These are phyloP conservation scores for Cucumis cinereus DNA, from an alignment of 306 rosid genomes.

Conservation along the genomic window DNA sequence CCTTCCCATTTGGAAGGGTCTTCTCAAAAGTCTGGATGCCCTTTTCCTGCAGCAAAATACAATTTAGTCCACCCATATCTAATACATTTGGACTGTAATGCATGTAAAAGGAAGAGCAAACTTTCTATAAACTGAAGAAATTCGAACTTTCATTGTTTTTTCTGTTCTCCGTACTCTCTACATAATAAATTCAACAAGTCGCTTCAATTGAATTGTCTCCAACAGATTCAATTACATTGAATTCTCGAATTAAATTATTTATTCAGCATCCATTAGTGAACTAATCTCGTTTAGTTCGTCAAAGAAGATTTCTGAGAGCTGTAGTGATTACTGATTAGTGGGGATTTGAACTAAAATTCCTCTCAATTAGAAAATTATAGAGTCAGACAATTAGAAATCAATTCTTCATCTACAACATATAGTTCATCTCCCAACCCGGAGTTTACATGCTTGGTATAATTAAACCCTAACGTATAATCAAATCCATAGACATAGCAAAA, in stretches of 20 bases:
- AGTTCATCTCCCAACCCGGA: not conserved
- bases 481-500: not conserved
- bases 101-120: not conserved
- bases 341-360: not conserved
- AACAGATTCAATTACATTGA: not conserved
- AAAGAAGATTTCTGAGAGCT: not conserved
- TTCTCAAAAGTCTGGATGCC: slow-evolving; percentile 50
- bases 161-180: not conserved
- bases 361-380: not conserved
- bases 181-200: not conserved
- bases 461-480: not conserved
- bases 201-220: not conserved
- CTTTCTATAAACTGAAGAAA: not conserved
- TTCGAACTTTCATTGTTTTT: not conserved
- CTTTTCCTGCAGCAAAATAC: slow-evolving; percentile 42
- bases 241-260: not conserved
- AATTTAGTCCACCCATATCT: not conserved
- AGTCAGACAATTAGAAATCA: not conserved
- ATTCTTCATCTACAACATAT: not conserved
- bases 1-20: slow-evolving; percentile 45
- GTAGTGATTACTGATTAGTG: not conserved
- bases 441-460: not conserved
- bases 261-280: not conserved
- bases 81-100: not conserved
- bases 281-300: not conserved